phyloP scores from a whole-genome alignment of 441 rosid species.

The Geranium incanum region DNA sequence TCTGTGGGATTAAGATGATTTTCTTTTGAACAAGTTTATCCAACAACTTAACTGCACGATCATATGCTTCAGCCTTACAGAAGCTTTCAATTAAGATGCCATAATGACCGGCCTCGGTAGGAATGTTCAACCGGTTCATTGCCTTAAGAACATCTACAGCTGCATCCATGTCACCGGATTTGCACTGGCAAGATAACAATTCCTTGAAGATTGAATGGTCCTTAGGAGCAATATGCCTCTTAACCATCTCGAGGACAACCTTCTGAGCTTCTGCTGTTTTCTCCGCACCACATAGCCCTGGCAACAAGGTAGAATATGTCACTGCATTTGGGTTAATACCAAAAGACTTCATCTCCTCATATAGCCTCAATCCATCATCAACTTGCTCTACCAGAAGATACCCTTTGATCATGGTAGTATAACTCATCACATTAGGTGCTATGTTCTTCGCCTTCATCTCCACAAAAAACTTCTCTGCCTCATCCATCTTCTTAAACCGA shows the following conservation, averaged over 20 bases:
- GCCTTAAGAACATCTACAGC: constrained; percentile 71
- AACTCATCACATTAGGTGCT: constrained; percentile 63
- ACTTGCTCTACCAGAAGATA: constrained; percentile 46
- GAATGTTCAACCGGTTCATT: constrained; percentile 64
- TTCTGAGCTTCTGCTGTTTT: constrained; percentile 53
- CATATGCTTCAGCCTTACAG: constrained; percentile 60
- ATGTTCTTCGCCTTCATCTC: constrained; percentile 78
- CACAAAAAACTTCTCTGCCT: constrained; percentile 72
- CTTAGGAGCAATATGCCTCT: constrained; percentile 52
- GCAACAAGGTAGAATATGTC: constrained; percentile 70
- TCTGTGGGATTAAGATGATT: constrained; percentile 60
- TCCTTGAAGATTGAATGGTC: constrained; percentile 62
- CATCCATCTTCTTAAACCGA: constrained; percentile 71
- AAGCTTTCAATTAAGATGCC: constrained; percentile 69
- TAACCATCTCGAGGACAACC: constrained; percentile 62
- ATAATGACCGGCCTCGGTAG: constrained; percentile 80
- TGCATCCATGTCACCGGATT: constrained; percentile 61
- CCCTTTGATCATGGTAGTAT: constrained; percentile 84
- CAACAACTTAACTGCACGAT: constrained; percentile 59
- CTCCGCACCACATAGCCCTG: constrained; percentile 66
- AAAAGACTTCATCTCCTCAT: constrained; percentile 63
- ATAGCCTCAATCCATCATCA: constrained; percentile 60
- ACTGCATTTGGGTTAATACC: constrained; percentile 57
- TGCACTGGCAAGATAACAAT: constrained; percentile 52
- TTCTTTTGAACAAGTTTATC: constrained; percentile 71